Base-by-base conservation (phyloP, 2,329 filamentous ascomycete species). In the Trichoderma gracile region DNA sequence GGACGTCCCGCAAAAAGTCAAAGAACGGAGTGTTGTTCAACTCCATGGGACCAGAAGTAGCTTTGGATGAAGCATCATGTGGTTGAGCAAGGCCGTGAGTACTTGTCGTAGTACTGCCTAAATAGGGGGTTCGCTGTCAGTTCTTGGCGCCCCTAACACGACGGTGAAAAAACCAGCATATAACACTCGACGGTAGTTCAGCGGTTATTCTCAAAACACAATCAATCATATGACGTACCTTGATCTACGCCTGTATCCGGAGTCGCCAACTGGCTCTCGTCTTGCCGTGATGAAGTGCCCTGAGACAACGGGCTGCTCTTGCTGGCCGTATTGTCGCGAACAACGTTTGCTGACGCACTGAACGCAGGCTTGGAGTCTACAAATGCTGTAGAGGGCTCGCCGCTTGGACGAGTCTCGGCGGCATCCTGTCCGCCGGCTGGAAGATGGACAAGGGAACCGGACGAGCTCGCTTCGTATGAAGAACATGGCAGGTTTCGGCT, bases 1-100 rank as follows among this genome's bases (percentile, higher is more conserved):
- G 74, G 14, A 84, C 77, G 47, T 82, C 80, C 7, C 80, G 79
- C 15, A 85, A 72, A 56, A 84, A 84, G 57, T 83, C 80, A 19
- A 79, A 78, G 67, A 84, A 84, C 1, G 80, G 79, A 17, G 78
- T 70, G 25, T 74, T 75, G 30, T 73, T 69, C 56, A 77, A 71
- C 42, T 77, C 73, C 47, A 75, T 64, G 12, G 62, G 59, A 33
- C 49, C 49, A 14, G 49, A 52, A 23, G 46, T 56, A 25, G 65
- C 21, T 50, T 55, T 63, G 19, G 19, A 55, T 17, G 19, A 55
- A 25, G 45, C 47, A 50, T 64, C 56, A 30, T 66, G 59, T 15
- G 63, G 52, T 49, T 52, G 69, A 17, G 40, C 30, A 5, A 53
- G 33, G 15, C 17, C 19, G 21, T 68, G 66, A 43, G 63, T 30